phyloP scores from a whole-genome alignment of 192 early-diverging fungal species.

The Mortierella hygrophila region DNA sequence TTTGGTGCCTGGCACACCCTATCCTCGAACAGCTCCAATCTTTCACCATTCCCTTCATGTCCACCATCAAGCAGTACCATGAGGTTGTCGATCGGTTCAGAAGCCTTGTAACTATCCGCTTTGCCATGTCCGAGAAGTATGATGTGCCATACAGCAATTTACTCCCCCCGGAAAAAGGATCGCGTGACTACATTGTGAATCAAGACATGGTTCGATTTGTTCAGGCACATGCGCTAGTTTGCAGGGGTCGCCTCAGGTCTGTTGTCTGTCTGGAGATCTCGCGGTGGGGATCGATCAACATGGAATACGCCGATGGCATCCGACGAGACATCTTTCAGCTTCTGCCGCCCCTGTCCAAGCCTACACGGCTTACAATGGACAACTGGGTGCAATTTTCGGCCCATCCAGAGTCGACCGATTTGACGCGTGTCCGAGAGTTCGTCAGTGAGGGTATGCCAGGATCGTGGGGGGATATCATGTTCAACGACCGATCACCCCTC shows the following conservation, averaged over 20 bases:
- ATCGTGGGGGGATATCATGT: background rate
- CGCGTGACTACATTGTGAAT: background rate
- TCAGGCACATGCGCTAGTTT: background rate
- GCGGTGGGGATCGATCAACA: too few species aligned
- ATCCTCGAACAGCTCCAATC: background rate
- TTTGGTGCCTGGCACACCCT: background rate
- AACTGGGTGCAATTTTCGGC: background rate
- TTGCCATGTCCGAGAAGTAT: too few species aligned
- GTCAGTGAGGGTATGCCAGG: background rate
- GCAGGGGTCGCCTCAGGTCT: background rate
- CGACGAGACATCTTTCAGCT: background rate
- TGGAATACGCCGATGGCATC: too few species aligned
- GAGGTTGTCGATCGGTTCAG: background rate
- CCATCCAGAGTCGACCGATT: background rate
- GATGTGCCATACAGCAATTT: too few species aligned
- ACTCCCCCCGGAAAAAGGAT: too few species aligned
- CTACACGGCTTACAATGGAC: background rate
- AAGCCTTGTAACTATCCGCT: background rate
- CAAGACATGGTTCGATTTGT: background rate
- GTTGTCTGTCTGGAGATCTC: background rate
- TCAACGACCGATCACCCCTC: background rate
- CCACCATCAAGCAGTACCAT: background rate
- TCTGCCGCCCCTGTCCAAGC: background rate
- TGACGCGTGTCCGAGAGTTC: background rate
- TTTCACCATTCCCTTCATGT: background rate